Evolutionary conservation across 2,329 filamentous ascomycete genomes (phyloP).

Genomic region (Colletotrichum eleusines): DNA sequence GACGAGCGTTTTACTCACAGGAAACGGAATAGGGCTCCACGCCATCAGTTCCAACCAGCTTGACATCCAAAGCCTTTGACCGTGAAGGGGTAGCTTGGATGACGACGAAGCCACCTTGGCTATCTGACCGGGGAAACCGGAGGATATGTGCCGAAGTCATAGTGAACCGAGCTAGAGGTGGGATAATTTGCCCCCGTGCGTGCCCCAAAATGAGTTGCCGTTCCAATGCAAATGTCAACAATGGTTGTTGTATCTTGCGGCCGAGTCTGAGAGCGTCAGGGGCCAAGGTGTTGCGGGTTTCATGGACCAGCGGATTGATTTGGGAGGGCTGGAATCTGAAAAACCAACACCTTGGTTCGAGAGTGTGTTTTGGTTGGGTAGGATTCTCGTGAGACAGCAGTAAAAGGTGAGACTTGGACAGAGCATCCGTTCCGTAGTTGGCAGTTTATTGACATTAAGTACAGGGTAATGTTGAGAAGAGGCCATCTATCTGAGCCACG

Average conservation of each 20-base stretch:
- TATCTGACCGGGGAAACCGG: constrained; percentile 68
- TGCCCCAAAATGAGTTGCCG: constrained; percentile 22
- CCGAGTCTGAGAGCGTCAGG: neutral
- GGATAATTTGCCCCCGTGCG: constrained; percentile 19
- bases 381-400: neutral
- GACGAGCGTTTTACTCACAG: constrained; percentile 60
- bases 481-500: constrained; percentile 24
- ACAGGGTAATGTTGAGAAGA: constrained; percentile 6
- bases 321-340: constrained; percentile 14
- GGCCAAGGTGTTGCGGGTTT: constrained; percentile 9
- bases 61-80: constrained; percentile 69
- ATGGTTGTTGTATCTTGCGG: neutral
- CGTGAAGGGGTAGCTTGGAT: constrained; percentile 67
- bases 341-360: neutral
- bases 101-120: constrained; percentile 67
- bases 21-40: constrained; percentile 68
- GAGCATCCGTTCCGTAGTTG: constrained; percentile 9
- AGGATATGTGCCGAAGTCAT: constrained; percentile 57
- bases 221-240: constrained; percentile 8
- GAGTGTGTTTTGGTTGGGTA: constrained; percentile 15
- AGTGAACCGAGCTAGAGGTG: constrained; percentile 3
- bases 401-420: constrained; percentile 16
- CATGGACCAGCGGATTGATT: constrained; percentile 16
- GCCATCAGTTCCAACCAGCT: constrained; percentile 76
- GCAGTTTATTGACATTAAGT: constrained; percentile 30